Evolutionary conservation across 225 moss, liverwort and hornwort genomes (phyloP).

Genomic region (Bryoerythrophyllum caledonicum): DNA sequence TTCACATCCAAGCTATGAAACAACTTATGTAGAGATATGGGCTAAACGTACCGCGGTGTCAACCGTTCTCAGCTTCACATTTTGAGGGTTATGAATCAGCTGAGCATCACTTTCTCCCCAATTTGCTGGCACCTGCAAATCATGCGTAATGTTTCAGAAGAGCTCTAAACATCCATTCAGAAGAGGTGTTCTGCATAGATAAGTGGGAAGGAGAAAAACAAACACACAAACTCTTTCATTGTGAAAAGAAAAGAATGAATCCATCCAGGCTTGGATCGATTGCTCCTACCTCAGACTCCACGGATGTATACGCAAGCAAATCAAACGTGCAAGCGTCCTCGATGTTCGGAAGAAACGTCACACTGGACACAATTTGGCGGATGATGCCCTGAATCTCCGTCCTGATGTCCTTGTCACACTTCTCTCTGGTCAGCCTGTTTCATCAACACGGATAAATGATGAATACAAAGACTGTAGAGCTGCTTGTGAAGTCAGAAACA

Average conservation of each 20-base stretch:
- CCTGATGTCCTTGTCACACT: conserved; percentile 94
- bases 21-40: neutral
- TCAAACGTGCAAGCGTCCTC: conserved; percentile 96
- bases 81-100: conserved; percentile 81
- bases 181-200: neutral
- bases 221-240: neutral
- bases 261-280: neutral
- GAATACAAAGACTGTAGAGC: neutral
- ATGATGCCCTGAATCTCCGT: conserved; percentile 92
- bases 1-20: neutral
- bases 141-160: neutral
- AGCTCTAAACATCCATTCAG: neutral
- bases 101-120: conserved; percentile 97
- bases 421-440: conserved; percentile 64
- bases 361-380: conserved; percentile 90
- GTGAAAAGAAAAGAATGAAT: neutral
- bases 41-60: conserved; percentile 74
- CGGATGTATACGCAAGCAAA: conserved; percentile 83
- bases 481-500: no score
- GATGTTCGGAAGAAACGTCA: conserved; percentile 91
- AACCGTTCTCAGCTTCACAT: conserved; percentile 81
- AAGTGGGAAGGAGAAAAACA: neutral
- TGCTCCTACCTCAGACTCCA: conserved; percentile 61
- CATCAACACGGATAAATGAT: conserved; percentile 12
- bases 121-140: conserved; percentile 70